Evolutionary conservation across 495 filamentous ascomycete species (phyloP).

Genomic region (Cercophora scortea): DNA sequence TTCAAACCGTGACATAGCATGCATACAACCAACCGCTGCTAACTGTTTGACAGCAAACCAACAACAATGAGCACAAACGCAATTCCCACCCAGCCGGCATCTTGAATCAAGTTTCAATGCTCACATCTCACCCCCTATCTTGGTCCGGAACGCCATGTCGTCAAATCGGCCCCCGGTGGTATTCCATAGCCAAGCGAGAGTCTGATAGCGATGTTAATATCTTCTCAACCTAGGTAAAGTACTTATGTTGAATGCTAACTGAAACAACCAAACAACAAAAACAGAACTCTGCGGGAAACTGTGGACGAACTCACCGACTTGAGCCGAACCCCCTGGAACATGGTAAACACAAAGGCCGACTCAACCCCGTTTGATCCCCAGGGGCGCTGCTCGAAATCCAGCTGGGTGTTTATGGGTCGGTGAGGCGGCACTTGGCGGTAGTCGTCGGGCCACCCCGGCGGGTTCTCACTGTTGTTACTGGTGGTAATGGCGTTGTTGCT

Average conservation of each 20-base stretch:
- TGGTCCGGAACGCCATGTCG: conserved; percentile 35
- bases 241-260: no score
- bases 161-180: conserved; percentile 37
- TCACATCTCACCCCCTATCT: conserved; percentile 45
- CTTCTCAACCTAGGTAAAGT: no score
- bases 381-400: conserved; percentile 31
- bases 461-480: conserved; percentile 10
- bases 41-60: not conserved
- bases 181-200: conserved; percentile 11
- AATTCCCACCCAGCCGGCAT: no score
- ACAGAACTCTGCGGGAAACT: not conserved
- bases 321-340: conserved; percentile 47
- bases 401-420: conserved; percentile 39
- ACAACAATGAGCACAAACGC: not conserved
- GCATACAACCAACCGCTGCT: no score
- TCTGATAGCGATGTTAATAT: conserved; percentile 1
- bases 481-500: not conserved
- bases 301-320: conserved; percentile 37
- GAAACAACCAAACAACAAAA: no score
- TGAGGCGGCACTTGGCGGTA: conserved; percentile 43
- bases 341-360: conserved; percentile 37
- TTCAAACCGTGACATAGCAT: not conserved
- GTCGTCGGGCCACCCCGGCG: conserved; percentile 34
- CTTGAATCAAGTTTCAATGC: not conserved
- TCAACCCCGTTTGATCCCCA: conserved; percentile 37